Conservation (phyloP, 805 yeast genomes). For the Yarrowia alimentaria region DNA sequence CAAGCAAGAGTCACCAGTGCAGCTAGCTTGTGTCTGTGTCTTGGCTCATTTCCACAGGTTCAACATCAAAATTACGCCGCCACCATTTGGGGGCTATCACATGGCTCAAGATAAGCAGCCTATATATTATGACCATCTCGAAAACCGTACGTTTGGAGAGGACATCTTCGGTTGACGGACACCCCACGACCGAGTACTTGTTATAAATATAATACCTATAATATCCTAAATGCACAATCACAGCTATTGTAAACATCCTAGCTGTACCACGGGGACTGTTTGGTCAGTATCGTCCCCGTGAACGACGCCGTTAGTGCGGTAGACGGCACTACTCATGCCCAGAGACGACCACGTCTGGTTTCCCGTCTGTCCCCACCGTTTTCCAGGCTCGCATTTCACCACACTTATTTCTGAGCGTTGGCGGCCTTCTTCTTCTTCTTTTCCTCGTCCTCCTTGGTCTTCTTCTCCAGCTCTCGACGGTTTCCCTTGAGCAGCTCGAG, state of each 20-base stretch:
- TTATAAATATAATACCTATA: slow-evolving; percentile 21
- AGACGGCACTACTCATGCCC: neutral
- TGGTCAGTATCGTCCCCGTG: neutral
- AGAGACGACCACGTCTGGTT: slow-evolving; percentile 9
- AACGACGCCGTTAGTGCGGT: neutral
- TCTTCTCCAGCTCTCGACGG: slow-evolving; percentile 74
- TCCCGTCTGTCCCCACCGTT: neutral
- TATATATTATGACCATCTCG: too few relatives aligned
- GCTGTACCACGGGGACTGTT: slow-evolving; percentile 13
- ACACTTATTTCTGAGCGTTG: slow-evolving; percentile 23
- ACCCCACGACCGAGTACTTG: too few relatives aligned
- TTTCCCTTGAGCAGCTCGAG: slow-evolving; percentile 88
- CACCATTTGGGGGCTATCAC: too few relatives aligned
- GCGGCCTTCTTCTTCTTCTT: slow-evolving; percentile 29
- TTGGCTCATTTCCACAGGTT: too few relatives aligned
- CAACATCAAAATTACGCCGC: too few relatives aligned
- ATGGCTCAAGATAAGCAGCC: too few relatives aligned
- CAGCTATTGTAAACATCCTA: slow-evolving; percentile 19
- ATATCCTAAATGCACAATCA: too few relatives aligned
- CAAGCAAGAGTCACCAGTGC: too few relatives aligned
- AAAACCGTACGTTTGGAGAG: too few relatives aligned
- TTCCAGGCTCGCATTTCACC: slow-evolving; percentile 8
- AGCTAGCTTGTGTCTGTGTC: too few relatives aligned
- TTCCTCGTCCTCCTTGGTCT: slow-evolving; percentile 46
- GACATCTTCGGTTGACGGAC: too few relatives aligned